A percentile compares a stretch with the other conserved stretches of the same genome.
These are phyloP conservation scores for Thielaviopsis ethacetica DNA, from an alignment of 2,329 filamentous ascomycete species.

Conservation along the genomic window DNA sequence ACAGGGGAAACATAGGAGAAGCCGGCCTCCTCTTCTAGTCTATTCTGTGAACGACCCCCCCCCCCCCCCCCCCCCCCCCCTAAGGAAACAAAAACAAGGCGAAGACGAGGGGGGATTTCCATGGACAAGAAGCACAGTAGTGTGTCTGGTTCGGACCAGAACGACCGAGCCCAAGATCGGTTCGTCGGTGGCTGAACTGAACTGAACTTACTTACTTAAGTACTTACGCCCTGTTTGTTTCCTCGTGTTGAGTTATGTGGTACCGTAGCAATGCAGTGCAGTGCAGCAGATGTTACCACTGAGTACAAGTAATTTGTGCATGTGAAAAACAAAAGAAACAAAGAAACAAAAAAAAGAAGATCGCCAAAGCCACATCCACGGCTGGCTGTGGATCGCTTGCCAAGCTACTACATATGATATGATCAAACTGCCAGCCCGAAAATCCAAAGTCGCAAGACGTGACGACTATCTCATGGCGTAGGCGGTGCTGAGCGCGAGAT, in stretches of 20 bases:
- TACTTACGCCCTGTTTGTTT: background rate
- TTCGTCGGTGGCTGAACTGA: background rate
- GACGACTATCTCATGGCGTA: background rate
- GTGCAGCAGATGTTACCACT: no score
- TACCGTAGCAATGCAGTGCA: no score
- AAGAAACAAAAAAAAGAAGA: background rate
- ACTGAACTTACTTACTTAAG: no score
- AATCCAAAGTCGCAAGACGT: background rate
- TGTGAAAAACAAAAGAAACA: no score
- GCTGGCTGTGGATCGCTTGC: background rate
- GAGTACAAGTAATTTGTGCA: background rate
- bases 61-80: no score
- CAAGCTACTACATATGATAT: background rate
- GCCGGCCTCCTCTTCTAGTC: background rate
- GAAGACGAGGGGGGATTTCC: background rate
- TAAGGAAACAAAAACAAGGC: background rate
- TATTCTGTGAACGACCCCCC: no score
- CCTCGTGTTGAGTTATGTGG: background rate
- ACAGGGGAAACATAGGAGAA: background rate
- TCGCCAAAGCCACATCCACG: background rate
- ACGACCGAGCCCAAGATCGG: background rate
- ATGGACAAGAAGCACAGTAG: background rate
- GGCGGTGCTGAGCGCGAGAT: background rate
- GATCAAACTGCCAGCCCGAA: background rate
- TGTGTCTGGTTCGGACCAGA: background rate